Percentiles rank a stretch among this genome's conserved stretches.
Evolutionary conservation across 352 stramenopile genomes (phyloP).

Genomic region (Globisporangium takayamanum): DNA sequence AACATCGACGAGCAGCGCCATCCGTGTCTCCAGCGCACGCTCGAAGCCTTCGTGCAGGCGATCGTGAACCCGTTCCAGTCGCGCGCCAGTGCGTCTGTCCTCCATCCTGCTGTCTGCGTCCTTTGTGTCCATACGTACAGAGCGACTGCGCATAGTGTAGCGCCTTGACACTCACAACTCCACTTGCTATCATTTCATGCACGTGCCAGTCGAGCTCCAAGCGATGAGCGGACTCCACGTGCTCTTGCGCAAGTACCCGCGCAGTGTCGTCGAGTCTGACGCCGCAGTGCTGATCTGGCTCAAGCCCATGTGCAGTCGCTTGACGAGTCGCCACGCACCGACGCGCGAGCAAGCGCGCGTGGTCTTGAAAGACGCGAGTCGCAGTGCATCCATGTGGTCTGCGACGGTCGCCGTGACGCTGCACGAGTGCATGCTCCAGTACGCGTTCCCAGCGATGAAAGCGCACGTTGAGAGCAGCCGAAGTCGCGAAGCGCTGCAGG

Average conservation of each 20-base stretch:
- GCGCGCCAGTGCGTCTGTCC: conserved; percentile 35
- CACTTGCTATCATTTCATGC: not conserved
- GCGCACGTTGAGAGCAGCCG: conserved; percentile 33
- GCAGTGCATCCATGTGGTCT: conserved; percentile 27
- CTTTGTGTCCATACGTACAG: not conserved
- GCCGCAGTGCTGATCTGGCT: conserved; percentile 40
- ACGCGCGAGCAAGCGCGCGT: conserved; percentile 42
- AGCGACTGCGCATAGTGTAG: too few species aligned
- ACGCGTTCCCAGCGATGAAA: conserved; percentile 52
- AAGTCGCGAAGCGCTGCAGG: conserved; percentile 33
- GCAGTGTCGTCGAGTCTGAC: conserved; percentile 21
- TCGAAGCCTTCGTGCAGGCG: conserved; percentile 61
- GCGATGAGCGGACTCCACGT: conserved; percentile 53
- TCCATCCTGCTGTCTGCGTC: not conserved
- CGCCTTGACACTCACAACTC: not conserved
- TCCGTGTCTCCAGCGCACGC: conserved; percentile 36
- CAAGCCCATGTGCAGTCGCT: conserved; percentile 42
- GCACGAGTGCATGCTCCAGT: conserved; percentile 36
- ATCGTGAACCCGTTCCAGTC: conserved; percentile 73
- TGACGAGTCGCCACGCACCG: conserved; percentile 37
- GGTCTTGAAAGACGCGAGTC: conserved; percentile 40
- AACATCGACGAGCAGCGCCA: conserved; percentile 43
- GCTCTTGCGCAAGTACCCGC: conserved; percentile 43
- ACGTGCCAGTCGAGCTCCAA: conserved; percentile 37
- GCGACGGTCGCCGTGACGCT: conserved; percentile 22